Base-by-base conservation (phyloP, 1,139 yeast species). In the Pichia sp. region DNA sequence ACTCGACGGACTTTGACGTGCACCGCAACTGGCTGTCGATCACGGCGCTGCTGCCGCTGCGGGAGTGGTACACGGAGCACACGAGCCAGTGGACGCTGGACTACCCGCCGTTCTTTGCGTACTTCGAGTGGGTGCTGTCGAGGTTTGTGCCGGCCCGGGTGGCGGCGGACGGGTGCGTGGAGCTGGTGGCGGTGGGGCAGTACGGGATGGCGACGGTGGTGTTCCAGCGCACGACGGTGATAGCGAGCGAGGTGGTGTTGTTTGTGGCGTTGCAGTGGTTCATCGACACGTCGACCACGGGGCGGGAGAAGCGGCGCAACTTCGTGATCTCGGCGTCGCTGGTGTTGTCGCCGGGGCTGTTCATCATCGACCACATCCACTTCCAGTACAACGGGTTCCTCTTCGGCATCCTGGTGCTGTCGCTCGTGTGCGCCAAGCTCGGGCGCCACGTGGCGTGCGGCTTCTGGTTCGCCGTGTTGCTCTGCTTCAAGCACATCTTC, bases 41-140 rank as follows among this genome's bases (percentile, higher is more conserved):
- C 49, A 93, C 99, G 3, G 74, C 83, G 63, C 78, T 78, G n/a
- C 71, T 92, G 40, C 98, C 98, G 0, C 54, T 92, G 15, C 72
- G 73, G 11, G 69, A 86, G 56, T 93, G 99, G 99, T 93, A 93
- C 67, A 69, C 76, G 48, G 97, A 93, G 64, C 72, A 77, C 30
- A 90, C 96, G 0, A 86, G 89, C 44, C 93, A 87, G 67, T 93
- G 99, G 98, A 93, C 99, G 0, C 73, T 95, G 51, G 99, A 93
- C 70, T 93, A 93, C 70, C 99, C 99, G 5, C 99, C 99, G 0
- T 89, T 90, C 66, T 93, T 93, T 70, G 99, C 99, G 0, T 90
- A 90, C 69, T 92, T 93, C 64, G 99, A 93, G 69, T 90, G 92
- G 87, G 45, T 77, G 1, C 68, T 93, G 54, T 78, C 96, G 0